Evolutionary conservation across 1,284 basidiomycete species (phyloP).

Genomic region (Microbotryum saponariae): DNA sequence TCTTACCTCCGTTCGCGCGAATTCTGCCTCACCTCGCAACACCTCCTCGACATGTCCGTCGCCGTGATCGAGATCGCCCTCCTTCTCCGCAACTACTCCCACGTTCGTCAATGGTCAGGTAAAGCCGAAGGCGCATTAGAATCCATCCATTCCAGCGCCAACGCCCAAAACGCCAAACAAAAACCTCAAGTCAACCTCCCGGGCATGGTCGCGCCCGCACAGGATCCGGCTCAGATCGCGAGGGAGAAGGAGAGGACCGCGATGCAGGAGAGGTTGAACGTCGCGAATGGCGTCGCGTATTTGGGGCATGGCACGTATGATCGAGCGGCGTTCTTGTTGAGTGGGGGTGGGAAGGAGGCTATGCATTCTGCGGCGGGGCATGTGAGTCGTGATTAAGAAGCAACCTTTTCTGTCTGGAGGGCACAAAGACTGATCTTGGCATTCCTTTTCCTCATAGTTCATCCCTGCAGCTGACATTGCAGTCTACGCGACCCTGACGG

Average conservation of each 20-base stretch:
- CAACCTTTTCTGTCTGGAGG: not conserved
- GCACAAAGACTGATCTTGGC: not conserved
- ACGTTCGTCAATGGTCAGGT: constrained; percentile 76
- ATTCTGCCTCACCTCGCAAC: constrained; percentile 72
- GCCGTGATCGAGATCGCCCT: constrained; percentile 70
- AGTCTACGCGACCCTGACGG: constrained; percentile 70
- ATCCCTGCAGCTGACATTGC: constrained; percentile 70
- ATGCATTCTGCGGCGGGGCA: constrained; percentile 7
- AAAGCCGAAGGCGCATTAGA: constrained; percentile 83
- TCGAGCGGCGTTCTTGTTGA: constrained; percentile 61
- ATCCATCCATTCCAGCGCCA: constrained; percentile 44
- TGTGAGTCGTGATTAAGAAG: constrained; percentile 6
- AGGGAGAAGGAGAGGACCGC: constrained; percentile 35
- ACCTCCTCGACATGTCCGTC: constrained; percentile 77
- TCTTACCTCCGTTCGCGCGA: constrained; percentile 77
- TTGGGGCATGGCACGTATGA: constrained; percentile 65
- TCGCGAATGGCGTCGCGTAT: constrained; percentile 63
- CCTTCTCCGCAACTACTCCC: constrained; percentile 71
- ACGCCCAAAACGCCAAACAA: constrained; percentile 25
- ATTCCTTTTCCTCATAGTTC: constrained; percentile 46
- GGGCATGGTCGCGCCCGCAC: constrained; percentile 32
- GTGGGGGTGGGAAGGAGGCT: constrained; percentile 24
- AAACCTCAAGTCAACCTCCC: constrained; percentile 31
- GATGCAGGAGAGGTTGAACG: constrained; percentile 66
- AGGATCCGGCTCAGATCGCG: constrained; percentile 26